Evolutionary conservation across 2,329 filamentous ascomycete genomes (phyloP).

Genomic region (Fusarium stilboides): DNA sequence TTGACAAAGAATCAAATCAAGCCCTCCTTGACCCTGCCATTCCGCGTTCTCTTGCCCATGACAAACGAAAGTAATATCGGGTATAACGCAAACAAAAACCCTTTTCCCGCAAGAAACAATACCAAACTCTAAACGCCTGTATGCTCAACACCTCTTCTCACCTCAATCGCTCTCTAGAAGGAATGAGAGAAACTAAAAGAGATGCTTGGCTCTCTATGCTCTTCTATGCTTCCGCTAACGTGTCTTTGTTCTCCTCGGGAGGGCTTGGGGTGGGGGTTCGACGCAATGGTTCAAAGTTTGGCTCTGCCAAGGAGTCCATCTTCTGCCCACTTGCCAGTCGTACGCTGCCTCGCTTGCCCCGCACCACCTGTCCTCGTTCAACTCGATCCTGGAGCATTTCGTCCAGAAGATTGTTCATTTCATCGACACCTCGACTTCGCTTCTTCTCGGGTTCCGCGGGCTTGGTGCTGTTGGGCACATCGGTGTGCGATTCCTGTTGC

Average conservation of each 20-base stretch:
- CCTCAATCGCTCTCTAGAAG: conserved; percentile 24
- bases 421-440: conserved; percentile 81
- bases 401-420: conserved; percentile 93
- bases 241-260: conserved; percentile 45
- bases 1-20: conserved; percentile 38
- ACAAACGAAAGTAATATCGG: conserved; percentile 51
- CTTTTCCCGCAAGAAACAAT: conserved; percentile 38
- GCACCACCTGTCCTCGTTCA: conserved; percentile 80
- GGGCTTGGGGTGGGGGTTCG: conserved; percentile 55
- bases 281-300: conserved; percentile 58
- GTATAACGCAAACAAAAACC: conserved; percentile 53
- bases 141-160: conserved; percentile 35
- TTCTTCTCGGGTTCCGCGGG: conserved; percentile 59
- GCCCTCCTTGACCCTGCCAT: conserved; percentile 22
- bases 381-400: conserved; percentile 96
- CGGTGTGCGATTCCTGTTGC: conserved; percentile 28
- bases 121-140: conserved; percentile 39
- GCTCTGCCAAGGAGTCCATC: conserved; percentile 55
- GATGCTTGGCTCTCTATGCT: conserved; percentile 1
- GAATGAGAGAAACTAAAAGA: conserved; percentile 3
- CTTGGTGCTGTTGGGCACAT: conserved; percentile 29
- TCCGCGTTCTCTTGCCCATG: conserved; percentile 36
- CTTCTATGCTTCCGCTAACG: conserved; percentile 35
- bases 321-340: conserved; percentile 68
- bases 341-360: conserved; percentile 77